phyloP scores from a whole-genome alignment of 2,329 filamentous ascomycete species.

The Beauveria rudraprayagi region DNA sequence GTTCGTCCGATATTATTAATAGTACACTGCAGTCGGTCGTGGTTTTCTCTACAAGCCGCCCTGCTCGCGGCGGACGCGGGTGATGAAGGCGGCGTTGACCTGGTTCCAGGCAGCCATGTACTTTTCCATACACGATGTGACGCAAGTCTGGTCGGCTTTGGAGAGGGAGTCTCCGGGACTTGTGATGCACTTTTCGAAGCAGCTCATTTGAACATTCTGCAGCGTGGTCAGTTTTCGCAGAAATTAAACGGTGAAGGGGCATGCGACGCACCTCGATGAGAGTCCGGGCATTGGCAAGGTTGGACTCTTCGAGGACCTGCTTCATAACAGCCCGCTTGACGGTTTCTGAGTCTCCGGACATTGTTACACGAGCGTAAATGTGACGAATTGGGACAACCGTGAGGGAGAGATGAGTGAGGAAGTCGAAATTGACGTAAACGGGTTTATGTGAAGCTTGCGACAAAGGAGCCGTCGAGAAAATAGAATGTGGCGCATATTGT shows the following conservation, averaged over 20 bases:
- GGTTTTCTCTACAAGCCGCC: constrained; percentile 18
- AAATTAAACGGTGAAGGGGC: neutral
- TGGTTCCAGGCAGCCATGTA: constrained; percentile 76
- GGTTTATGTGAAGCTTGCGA: neutral
- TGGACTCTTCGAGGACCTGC: constrained; percentile 56
- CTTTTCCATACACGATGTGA: constrained; percentile 74
- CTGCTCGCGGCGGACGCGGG: constrained; percentile 52
- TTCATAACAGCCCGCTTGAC: constrained; percentile 56
- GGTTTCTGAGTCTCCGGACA: constrained; percentile 46
- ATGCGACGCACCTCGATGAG: constrained; percentile 55
- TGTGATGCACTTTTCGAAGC: constrained; percentile 69
- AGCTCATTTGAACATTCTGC: constrained; percentile 73
- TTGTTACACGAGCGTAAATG: constrained; percentile 22
- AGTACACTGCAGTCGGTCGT: neutral
- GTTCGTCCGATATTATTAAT: neutral
- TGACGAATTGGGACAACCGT: neutral
- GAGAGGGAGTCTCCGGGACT: constrained; percentile 61
- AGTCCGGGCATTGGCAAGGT: constrained; percentile 58
- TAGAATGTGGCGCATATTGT: constrained; percentile 2
- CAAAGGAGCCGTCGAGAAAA: neutral
- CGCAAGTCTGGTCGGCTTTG: constrained; percentile 60
- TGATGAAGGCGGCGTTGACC: constrained; percentile 61
- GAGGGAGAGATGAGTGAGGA: neutral
- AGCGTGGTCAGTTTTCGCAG: neutral
- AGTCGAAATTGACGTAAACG: neutral